Base-by-base conservation (phyloP, 352 stramenopile genomes). In the Pythium angustatum region DNA sequence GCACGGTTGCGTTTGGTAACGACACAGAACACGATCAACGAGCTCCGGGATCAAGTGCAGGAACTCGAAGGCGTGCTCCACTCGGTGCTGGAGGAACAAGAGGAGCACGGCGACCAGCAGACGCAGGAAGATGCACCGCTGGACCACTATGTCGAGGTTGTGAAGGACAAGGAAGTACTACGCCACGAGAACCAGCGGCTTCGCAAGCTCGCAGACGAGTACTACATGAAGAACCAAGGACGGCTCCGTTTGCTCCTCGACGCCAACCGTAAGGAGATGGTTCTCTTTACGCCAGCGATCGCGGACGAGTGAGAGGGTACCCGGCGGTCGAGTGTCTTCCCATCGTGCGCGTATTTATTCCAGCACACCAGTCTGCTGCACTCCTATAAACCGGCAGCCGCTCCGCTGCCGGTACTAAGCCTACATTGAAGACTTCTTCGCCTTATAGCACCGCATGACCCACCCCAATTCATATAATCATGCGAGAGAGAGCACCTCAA, bases 181-280 rank as follows among this genome's bases (percentile, higher is more conserved):
- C 78, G 78, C 24, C 71, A 85, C 67, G 80, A 90, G 73, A 87
- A 90, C 64, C 68, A 73, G 26, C 78, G 77, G n/a, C 77, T 90
- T 34, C 78, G 80, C 31, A 76, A 75, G 10, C 75, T 87, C 21
- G 80, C 80, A 0, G 80, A 90, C 64, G 78, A 87, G 73, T 83
- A 85, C 66, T 90, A 87, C 75, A 87, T 90, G 80, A 90, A 90
- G 68, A 90, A 90, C 69, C 80, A 90, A 56, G 78, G 81, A 10
- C 78, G 78, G 0, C 64, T 90, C 28, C 81, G 77, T 17, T 64
- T 82, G 55, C 66, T 90, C 27, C 73, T 90, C 54, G 81, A 90
- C 64, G 70, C 78, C 9, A 78, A 84, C 66, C 75, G 79, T 62
- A 88, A 79, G 55, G 60, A 73, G 22, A 73, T 73, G 66, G 54